A percentile compares a stretch with the other conserved stretches of the same genome.
These are phyloP conservation scores for Endogone sp. DNA, from an alignment of 192 early-diverging fungal genomes.

Conservation along the genomic window DNA sequence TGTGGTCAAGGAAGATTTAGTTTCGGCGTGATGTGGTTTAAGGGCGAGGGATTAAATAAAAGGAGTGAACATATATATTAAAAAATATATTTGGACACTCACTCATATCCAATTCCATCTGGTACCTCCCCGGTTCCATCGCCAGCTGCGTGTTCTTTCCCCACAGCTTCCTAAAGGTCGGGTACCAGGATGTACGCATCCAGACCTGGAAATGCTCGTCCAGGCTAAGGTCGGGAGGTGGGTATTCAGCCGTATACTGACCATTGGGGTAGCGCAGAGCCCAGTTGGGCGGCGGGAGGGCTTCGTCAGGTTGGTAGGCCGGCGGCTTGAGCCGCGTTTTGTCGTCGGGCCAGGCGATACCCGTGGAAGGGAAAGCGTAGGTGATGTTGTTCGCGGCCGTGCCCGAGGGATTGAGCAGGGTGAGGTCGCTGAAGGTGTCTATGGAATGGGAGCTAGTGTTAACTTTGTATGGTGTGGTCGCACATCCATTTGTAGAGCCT, in stretches of 20 bases:
- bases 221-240: constrained; percentile 55
- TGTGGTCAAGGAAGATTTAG: constrained; percentile 25
- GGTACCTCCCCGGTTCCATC: constrained; percentile 67
- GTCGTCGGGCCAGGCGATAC: constrained; percentile 91
- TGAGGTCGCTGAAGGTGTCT: constrained; percentile 60
- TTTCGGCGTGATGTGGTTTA: background rate
- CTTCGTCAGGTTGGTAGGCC: constrained; percentile 44
- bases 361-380: constrained; percentile 60
- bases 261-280: constrained; percentile 49
- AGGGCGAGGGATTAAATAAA: background rate
- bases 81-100: constrained; percentile 27
- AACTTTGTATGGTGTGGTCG: background rate
- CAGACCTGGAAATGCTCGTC: constrained; percentile 94
- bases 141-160: constrained; percentile 49
- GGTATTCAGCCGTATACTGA: constrained; percentile 42
- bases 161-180: constrained; percentile 95
- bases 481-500: background rate
- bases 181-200: constrained; percentile 96
- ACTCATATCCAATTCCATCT: constrained; percentile 73
- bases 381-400: constrained; percentile 25
- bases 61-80: background rate
- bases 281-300: constrained; percentile 92
- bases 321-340: constrained; percentile 59
- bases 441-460: background rate
- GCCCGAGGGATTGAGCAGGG: constrained; percentile 51